Percentiles rank a stretch among this genome's conserved stretches.
Conservation (phyloP, 176 grass and related monocot genomes). For the Aegilops sharonensis region DNA sequence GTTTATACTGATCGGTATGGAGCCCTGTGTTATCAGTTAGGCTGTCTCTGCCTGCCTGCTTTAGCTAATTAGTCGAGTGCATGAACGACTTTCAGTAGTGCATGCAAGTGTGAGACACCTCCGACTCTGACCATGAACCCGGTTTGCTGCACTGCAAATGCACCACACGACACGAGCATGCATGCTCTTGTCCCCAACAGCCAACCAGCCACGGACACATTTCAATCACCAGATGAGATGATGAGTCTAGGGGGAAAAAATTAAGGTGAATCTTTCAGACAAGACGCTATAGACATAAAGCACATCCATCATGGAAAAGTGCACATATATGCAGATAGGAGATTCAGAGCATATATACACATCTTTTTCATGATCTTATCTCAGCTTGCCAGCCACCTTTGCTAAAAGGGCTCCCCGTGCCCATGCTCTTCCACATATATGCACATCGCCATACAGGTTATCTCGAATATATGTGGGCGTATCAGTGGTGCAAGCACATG, state of each 20-base stretch:
- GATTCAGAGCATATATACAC: not conserved
- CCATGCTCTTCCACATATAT: not conserved
- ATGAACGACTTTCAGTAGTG: too few relatives aligned
- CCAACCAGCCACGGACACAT: not conserved
- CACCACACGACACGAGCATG: too few relatives aligned
- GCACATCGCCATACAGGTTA: not conserved
- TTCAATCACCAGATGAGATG: not conserved
- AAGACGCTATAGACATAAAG: not conserved
- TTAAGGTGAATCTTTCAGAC: not conserved
- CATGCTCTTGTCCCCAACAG: not conserved
- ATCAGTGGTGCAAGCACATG: too few relatives aligned
- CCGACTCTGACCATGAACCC: too few relatives aligned
- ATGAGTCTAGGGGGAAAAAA: not conserved
- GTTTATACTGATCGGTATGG: too few relatives aligned
- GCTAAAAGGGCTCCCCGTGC: not conserved
- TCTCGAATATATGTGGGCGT: too few relatives aligned
- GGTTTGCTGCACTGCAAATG: too few relatives aligned
- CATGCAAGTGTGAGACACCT: too few relatives aligned
- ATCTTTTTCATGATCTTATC: not conserved
- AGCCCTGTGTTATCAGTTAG: not conserved
- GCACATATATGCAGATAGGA: not conserved
- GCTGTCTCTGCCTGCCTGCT: too few relatives aligned
- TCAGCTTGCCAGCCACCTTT: not conserved
- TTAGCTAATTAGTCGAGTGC: too few relatives aligned
- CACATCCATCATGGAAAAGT: not conserved